phyloP scores from a whole-genome alignment of 2,329 filamentous ascomycete species.

The Fusarium kyushuense region DNA sequence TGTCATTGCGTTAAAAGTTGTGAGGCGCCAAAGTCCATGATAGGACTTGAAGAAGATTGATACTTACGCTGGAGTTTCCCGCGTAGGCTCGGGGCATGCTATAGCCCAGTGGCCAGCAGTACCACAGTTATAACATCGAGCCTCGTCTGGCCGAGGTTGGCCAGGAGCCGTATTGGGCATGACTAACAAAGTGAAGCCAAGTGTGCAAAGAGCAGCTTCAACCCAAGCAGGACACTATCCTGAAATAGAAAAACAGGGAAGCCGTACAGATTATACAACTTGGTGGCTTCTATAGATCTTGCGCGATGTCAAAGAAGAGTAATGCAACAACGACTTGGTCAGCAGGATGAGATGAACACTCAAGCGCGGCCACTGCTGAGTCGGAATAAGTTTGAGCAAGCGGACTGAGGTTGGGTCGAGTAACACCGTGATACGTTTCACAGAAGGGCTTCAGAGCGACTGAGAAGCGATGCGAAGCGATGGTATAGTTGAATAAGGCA shows the following conservation, averaged over 20 bases:
- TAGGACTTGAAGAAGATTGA: not conserved
- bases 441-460: slow-evolving; percentile 18
- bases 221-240: slow-evolving; percentile 17
- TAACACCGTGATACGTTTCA: slow-evolving; percentile 39
- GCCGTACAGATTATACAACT: slow-evolving; percentile 3
- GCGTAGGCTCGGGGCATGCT: slow-evolving; percentile 64
- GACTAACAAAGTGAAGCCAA: slow-evolving; percentile 2
- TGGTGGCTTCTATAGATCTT: slow-evolving; percentile 15
- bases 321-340: slow-evolving; percentile 14
- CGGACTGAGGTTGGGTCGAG: slow-evolving; percentile 32
- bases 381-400: slow-evolving; percentile 26
- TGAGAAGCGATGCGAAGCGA: slow-evolving; percentile 19
- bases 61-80: slow-evolving; percentile 64
- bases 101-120: slow-evolving; percentile 63
- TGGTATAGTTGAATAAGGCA: slow-evolving; percentile 1
- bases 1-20: slow-evolving; percentile 35
- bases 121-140: slow-evolving; percentile 68
- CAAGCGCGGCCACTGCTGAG: slow-evolving; percentile 20
- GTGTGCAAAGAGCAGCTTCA: not conserved
- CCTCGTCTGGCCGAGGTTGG: slow-evolving; percentile 52
- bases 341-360: slow-evolving; percentile 16
- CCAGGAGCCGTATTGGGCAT: slow-evolving; percentile 51
- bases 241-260: not conserved
- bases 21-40: not conserved
- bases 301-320: slow-evolving; percentile 12